Conservation (phyloP, 148 eudicot species). For the Vaccinium darrowii region DNA sequence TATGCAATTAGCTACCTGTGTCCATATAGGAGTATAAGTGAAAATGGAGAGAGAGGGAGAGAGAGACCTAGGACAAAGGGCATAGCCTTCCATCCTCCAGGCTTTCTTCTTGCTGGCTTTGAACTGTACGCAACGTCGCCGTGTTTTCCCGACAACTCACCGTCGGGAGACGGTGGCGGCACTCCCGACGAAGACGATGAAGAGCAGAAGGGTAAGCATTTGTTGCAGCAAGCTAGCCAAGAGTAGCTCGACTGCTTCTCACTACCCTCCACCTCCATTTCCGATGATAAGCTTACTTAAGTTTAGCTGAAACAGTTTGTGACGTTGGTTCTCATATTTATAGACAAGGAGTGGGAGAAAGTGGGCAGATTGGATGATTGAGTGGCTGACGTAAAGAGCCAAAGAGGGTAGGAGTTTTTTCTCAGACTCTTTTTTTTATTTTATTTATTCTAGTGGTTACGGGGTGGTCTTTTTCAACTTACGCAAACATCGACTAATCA, state of each 20-base stretch:
- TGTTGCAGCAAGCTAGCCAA: slow-evolving; percentile 13
- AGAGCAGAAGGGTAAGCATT: slow-evolving; percentile 14
- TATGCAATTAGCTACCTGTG: neutral
- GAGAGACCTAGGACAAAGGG: slow-evolving; percentile 18
- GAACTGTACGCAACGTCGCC: neutral
- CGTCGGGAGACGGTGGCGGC: neutral
- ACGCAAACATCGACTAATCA: too few species aligned
- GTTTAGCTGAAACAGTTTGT: neutral
- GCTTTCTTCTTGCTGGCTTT: slow-evolving; percentile 29
- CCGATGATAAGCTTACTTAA: neutral
- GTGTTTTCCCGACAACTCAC: slow-evolving; percentile 3
- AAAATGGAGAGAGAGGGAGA: neutral
- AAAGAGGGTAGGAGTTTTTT: neutral
- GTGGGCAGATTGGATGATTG: neutral
- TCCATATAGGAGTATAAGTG: neutral
- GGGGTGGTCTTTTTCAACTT: too few species aligned
- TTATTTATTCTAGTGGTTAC: too few species aligned
- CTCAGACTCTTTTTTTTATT: too few species aligned
- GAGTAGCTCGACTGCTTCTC: slow-evolving; percentile 12
- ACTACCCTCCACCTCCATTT: slow-evolving; percentile 16
- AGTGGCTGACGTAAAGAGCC: neutral
- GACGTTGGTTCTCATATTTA: neutral
- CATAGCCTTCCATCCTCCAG: slow-evolving; percentile 74
- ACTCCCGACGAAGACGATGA: neutral
- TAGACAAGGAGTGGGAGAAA: neutral